Percentiles rank a stretch among this genome's conserved stretches.
These are phyloP conservation scores for Lycium barbarum DNA, from an alignment of 257 asterid species.

Conservation along the genomic window DNA sequence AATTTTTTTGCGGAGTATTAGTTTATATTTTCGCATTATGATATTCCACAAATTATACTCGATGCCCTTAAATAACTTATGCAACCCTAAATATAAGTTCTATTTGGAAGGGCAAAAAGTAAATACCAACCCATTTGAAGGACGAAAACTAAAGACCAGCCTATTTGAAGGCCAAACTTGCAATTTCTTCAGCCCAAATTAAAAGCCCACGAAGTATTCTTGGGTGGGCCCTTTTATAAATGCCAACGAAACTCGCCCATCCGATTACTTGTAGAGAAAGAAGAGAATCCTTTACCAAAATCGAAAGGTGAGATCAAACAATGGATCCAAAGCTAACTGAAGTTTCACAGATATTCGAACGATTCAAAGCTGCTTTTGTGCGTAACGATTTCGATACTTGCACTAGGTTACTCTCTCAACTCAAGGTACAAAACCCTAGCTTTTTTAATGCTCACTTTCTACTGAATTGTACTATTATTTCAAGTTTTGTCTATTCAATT, in stretches of 20 bases:
- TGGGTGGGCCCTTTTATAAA: not conserved
- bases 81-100: too few species aligned
- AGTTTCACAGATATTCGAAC: slow-evolving; percentile 68
- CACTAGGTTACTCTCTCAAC: slow-evolving; percentile 66
- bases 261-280: slow-evolving; percentile 33
- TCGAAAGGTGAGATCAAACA: slow-evolving; percentile 30
- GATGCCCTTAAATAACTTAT: too few species aligned
- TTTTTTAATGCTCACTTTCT: not conserved
- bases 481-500: not conserved
- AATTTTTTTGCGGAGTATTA: too few species aligned
- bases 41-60: too few species aligned
- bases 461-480: not conserved
- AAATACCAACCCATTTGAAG: too few species aligned
- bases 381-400: slow-evolving; percentile 79
- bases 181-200: too few species aligned
- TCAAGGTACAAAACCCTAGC: slow-evolving; percentile 59
- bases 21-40: too few species aligned
- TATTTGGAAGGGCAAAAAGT: too few species aligned
- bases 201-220: not conserved
- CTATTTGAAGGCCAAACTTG: too few species aligned
- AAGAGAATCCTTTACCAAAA: not conserved
- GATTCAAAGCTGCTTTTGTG: slow-evolving; percentile 74
- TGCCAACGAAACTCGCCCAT: not conserved
- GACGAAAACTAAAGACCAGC: too few species aligned
- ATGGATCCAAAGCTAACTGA: slow-evolving; percentile 77